phyloP scores from a whole-genome alignment of 768 basidiomycete genomes.

The Xerocomus brunneocitrinus region DNA sequence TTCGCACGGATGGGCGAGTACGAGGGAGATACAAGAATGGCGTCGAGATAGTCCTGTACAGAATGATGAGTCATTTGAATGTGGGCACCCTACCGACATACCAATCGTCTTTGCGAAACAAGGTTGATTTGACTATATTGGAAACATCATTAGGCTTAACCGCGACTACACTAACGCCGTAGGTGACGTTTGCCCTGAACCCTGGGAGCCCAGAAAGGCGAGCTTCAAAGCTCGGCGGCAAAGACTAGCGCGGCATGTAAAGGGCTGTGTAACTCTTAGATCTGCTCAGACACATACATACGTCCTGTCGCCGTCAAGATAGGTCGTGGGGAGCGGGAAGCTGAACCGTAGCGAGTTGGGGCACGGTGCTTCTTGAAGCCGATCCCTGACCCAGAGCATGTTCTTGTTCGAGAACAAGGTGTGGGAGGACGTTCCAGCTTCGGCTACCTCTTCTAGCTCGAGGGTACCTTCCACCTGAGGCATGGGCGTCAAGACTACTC shows the following conservation, averaged over 20 bases:
- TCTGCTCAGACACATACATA: conserved; percentile 45
- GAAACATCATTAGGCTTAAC: conserved; percentile 42
- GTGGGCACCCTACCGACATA: conserved; percentile 29
- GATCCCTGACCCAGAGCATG: conserved; percentile 56
- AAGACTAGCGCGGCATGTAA: conserved; percentile 38
- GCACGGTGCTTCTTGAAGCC: conserved; percentile 38
- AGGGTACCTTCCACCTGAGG: conserved; percentile 59
- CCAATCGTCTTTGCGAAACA: conserved; percentile 53
- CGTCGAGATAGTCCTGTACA: conserved; percentile 48
- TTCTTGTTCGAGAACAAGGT: conserved; percentile 49
- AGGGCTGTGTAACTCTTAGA: neutral
- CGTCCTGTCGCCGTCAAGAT: conserved; percentile 48
- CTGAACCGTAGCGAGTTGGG: conserved; percentile 52
- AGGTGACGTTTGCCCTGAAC: conserved; percentile 62
- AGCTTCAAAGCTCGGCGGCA: conserved; percentile 68
- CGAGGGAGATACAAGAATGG: conserved; percentile 65
- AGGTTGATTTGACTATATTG: conserved; percentile 47
- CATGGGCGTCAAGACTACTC: neutral
- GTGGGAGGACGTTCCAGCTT: conserved; percentile 53
- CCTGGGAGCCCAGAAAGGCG: conserved; percentile 70
- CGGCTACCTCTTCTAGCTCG: conserved; percentile 57
- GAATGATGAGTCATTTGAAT: neutral
- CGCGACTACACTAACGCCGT: conserved; percentile 51
- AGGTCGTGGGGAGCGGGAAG: conserved; percentile 54
- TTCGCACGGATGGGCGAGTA: conserved; percentile 50